Evolutionary conservation across 371 early-diverging fungal genomes (phyloP), one percentile per base, ranked within the genome.

Genomic region (Syncephalastrum sp.): DNA sequence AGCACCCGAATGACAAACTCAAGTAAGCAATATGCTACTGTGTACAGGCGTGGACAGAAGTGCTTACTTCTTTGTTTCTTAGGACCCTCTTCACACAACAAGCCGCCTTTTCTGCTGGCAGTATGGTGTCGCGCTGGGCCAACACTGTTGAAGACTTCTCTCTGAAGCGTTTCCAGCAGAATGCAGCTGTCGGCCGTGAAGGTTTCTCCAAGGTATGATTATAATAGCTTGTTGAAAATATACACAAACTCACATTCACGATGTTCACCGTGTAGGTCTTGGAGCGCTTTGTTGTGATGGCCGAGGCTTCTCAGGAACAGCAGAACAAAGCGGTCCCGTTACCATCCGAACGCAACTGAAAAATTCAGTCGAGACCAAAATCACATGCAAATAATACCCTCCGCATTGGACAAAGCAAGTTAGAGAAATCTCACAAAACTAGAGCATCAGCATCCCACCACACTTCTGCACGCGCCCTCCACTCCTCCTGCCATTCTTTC

Each of bases 61-160:
- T 16, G 16, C 42, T 50, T 50, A 50, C 17, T 23, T 53, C 47
- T 50, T 43, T 33, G 19, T 53, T 46, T 21, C 33, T 47, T 61
- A 77, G 82, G 45, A 93, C 94, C 5, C 60, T 81, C 59, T 91
- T 97, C 56, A 69, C 77, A 13, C 96, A 96, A 63, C 84, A 87
- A 56, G 95, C 94, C 7, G 75, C 85, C 47, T 82, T 95, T 60
- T 82, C 83, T 21, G 95, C 92, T 5, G 84, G 88, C n/a, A 83
- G 86, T 15, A 81, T 89, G 1, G 67, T 95, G 27, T 84, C 83
- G 27, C 69, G 88, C 45, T 84, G 95, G 72, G 86, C 91, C 1
- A 77, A 79, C n/a, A 72, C 87, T 15, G 71, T 96, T 10, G 98
- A 97, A 69, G 94, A 94, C 57, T 89, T 91, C 54, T 91, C 89